Evolutionary conservation across 257 asterid genomes (phyloP).

Genomic region (Knoxia roxburghii): DNA sequence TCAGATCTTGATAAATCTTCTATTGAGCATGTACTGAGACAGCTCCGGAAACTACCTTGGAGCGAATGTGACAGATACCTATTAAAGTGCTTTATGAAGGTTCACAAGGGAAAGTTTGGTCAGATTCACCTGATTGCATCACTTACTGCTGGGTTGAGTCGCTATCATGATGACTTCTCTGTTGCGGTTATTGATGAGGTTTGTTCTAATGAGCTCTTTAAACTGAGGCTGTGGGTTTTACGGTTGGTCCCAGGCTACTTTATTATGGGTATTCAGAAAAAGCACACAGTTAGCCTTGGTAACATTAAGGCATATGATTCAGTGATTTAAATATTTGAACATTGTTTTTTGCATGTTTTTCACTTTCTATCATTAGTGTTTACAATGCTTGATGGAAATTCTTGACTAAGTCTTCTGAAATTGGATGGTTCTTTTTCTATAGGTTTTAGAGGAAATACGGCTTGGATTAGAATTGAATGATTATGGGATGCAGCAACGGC

Average conservation of each 20-base stretch:
- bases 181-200: constrained; percentile 99
- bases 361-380: not conserved
- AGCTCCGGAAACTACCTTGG: constrained; percentile 96
- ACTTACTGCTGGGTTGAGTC: constrained; percentile 92
- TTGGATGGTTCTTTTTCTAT: constrained; percentile 20
- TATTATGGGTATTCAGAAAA: not conserved
- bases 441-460: constrained; percentile 97
- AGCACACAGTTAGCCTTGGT: not conserved
- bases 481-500: constrained; percentile 87
- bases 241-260: not conserved
- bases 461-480: constrained; percentile 88
- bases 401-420: not conserved
- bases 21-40: constrained; percentile 89
- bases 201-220: constrained; percentile 21
- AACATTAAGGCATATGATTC: not conserved
- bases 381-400: not conserved
- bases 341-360: not conserved
- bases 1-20: constrained; percentile 92
- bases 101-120: constrained; percentile 97
- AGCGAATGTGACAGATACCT: constrained; percentile 79
- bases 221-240: not conserved
- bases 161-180: constrained; percentile 87
- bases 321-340: not conserved
- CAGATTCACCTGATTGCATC: constrained; percentile 98
- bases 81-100: constrained; percentile 91